Conservation (phyloP, 139 green algal species). For the Coelastrella sp. region DNA sequence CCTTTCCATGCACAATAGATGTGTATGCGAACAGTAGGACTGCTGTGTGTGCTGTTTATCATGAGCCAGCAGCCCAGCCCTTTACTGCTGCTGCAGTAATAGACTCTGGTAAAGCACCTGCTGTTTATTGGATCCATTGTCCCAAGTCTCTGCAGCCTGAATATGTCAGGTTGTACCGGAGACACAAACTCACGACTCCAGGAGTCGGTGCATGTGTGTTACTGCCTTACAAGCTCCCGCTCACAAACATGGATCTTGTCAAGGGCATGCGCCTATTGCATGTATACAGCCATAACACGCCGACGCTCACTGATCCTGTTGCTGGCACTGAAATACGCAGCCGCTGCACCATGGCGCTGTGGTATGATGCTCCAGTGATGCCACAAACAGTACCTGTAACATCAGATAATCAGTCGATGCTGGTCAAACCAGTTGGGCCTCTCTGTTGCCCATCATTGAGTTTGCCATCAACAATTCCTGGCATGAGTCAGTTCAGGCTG, state of each 20-base stretch:
- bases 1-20: too few species aligned
- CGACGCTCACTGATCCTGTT: neutral
- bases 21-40: too few species aligned
- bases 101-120: neutral
- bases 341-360: neutral
- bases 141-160: neutral
- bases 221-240: neutral
- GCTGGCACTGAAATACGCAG: neutral
- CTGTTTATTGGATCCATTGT: neutral
- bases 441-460: constrained; percentile 47
- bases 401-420: constrained; percentile 6
- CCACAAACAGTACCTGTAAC: neutral
- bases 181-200: neutral
- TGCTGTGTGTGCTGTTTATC: neutral
- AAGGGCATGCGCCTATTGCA: neutral
- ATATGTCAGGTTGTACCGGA: neutral
- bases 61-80: neutral
- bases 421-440: constrained; percentile 62
- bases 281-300: neutral
- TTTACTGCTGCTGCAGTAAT: neutral
- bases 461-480: constrained; percentile 67
- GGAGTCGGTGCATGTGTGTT: neutral
- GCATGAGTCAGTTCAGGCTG: constrained; percentile 38
- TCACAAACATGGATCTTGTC: neutral
- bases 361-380: neutral